These are phyloP conservation scores for Orbilia ellipsospora DNA, from an alignment of 2,329 filamentous ascomycete species.

Conservation along the genomic window DNA sequence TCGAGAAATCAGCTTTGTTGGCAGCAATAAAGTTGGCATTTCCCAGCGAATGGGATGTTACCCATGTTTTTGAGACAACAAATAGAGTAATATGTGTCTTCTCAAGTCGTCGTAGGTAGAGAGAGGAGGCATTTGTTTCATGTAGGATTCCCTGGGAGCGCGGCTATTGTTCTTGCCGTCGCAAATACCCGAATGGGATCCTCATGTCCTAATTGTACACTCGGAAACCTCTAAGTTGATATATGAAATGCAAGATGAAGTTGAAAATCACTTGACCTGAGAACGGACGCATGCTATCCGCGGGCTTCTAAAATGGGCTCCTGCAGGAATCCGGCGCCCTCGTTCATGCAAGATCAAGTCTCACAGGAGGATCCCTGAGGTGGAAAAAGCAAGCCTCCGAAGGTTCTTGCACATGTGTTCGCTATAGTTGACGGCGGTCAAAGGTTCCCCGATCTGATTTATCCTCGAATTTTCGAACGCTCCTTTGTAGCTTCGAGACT, in stretches of 20 bases:
- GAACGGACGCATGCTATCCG: slow-evolving; percentile 44
- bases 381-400: slow-evolving; percentile 35
- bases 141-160: slow-evolving; percentile 19
- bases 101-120: slow-evolving; percentile 9
- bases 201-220: slow-evolving; percentile 35
- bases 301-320: slow-evolving; percentile 47
- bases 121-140: slow-evolving; percentile 3
- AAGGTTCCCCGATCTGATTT: slow-evolving; percentile 13
- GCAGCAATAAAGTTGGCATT: slow-evolving; percentile 6
- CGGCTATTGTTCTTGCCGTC: slow-evolving; percentile 43
- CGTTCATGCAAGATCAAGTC: slow-evolving; percentile 55
- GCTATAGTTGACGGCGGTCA: slow-evolving; percentile 14
- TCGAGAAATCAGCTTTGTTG: slow-evolving; percentile 9
- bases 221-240: neutral
- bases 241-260: slow-evolving; percentile 28
- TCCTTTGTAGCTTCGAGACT: no score
- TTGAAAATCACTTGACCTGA: slow-evolving; percentile 54
- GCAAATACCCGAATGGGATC: slow-evolving; percentile 46
- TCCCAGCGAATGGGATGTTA: slow-evolving; percentile 28
- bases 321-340: slow-evolving; percentile 53
- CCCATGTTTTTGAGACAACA: neutral
- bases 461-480: slow-evolving; percentile 21
- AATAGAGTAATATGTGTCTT: slow-evolving; percentile 2
- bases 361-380: slow-evolving; percentile 40
- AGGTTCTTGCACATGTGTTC: slow-evolving; percentile 20